Base-by-base conservation (phyloP, 257 asterid species). In the Petunia axillaris region DNA sequence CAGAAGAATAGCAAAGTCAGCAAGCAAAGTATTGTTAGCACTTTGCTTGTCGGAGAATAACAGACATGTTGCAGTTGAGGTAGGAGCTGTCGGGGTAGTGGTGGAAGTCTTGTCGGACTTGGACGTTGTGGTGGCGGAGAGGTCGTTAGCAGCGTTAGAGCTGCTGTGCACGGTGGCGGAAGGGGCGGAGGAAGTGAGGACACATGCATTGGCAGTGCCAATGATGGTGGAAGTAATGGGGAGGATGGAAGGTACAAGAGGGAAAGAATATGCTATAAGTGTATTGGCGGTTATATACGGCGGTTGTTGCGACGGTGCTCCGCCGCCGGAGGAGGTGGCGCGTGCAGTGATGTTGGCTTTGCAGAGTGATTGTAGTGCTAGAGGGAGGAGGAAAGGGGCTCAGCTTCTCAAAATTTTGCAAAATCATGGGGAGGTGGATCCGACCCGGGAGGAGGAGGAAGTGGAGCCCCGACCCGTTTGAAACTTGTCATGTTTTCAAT, bases 181-280 rank as follows among this genome's bases (percentile, higher is more conserved):
- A 48, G 98, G 98, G 35, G 93, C 95, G 71, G 94, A 80, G 79
- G 98, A 88, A 86, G 94, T 93, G 68, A 81, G 90, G 86, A 77
- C 85, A 0, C 95, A 93, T 86, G 98, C 95, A 8, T 85, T 93
- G 39, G 90, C 93, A 35, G 97, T 93, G 86, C 97, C 97, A 52
- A 90, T 93, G 97, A 89, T 93, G 97, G 97, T 93, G 83, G 91
- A 90, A 78, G 95, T 93, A 0, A 93, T 91, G 97, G 97, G 93
- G 83, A 84, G 91, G 65, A 86, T 84, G 93, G 97, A 89, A n/a
- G 98, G 92, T 79, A 80, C 25, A 5, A 0, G 97, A 82, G 97
- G 93, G 54, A 91, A 81, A 76, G 97, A 93, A 83, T 91, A 91
- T 40, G 97, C 97, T 15, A 86, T 91, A 8, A 88, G 97, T 83